phyloP scores from a whole-genome alignment of 2,329 filamentous ascomycete species.

The Dothideomycetidae sp. region DNA sequence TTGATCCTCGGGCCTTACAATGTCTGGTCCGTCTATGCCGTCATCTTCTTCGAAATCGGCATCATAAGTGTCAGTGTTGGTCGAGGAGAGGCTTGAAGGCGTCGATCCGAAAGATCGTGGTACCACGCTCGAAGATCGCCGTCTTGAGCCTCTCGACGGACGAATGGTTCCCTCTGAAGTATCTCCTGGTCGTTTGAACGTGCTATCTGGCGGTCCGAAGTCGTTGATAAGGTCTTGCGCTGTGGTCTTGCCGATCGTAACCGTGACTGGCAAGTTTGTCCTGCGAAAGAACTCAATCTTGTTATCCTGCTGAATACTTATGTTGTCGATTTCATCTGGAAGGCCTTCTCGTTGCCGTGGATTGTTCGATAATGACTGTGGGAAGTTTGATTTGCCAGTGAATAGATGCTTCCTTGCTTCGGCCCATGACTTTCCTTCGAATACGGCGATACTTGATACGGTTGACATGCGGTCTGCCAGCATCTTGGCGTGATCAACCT shows the following conservation, averaged over 20 bases:
- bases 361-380: constrained; percentile 55
- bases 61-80: constrained; percentile 29
- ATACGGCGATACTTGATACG: constrained; percentile 79
- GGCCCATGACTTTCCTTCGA: constrained; percentile 80
- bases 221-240: constrained; percentile 85
- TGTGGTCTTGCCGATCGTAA: constrained; percentile 71
- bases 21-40: constrained; percentile 34
- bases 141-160: constrained; percentile 7
- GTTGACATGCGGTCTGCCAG: constrained; percentile 65
- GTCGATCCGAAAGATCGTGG: constrained; percentile 16
- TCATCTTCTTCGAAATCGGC: constrained; percentile 34
- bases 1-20: constrained; percentile 48
- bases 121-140: constrained; percentile 11
- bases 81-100: constrained; percentile 25
- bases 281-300: constrained; percentile 64
- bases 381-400: constrained; percentile 56
- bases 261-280: constrained; percentile 50
- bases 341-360: constrained; percentile 61
- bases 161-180: constrained; percentile 4
- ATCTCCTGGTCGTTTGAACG: constrained; percentile 41
- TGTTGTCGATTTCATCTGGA: constrained; percentile 77
- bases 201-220: constrained; percentile 82
- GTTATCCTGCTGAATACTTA: constrained; percentile 65
- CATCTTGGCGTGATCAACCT: constrained; percentile 70
- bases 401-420: constrained; percentile 66